Evolutionary conservation across 768 basidiomycete species (phyloP), one percentile per base, ranked within the genome.

Genomic region (Russula abietina): DNA sequence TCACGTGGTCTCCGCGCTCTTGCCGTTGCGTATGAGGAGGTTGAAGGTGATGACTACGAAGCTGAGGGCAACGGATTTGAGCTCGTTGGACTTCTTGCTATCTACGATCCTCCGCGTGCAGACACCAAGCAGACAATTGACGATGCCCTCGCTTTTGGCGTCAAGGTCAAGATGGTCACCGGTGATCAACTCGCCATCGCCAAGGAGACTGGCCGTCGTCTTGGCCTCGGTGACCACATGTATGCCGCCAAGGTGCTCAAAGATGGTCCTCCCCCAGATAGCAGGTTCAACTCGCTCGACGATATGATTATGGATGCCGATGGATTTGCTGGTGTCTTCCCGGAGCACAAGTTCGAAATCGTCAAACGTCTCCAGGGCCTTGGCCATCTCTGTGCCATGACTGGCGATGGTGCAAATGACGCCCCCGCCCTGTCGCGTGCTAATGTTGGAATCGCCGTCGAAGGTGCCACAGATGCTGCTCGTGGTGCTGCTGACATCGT

Each of bases 131-230:
- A 97, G 78, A 98, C 96, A 22, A 98, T 98, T 72, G 95, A 98
- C 71, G 94, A 98, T 74, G 95, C 96, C 57, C 80, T 93, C 61
- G 87, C 88, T 61, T 92, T 98, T 73, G 96, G 96, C 75, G 94
- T 98, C 70, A 89, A 88, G 74, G 95, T 98, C 75, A 98, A 98
- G 88, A 98, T 98, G 96, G 96, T 98, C 65, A 98, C 96, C n/a
- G 96, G 96, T 81, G 96, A 98, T 75, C 96, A 98, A 80, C 92
- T 98, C 73, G 96, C 96, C 68, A 98, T 98, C 70, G 96, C 96
- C 41, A 98, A 98, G 84, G 96, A 98, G 77, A 98, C 96, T 65
- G 96, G 96, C 64, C 91, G 96, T 75, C 91, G 96, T 79, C 91
- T 98, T 54, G 95, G 96, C 69, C 81, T 98, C 64, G 96, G 96